Base-by-base conservation (phyloP, 2,329 filamentous ascomycete species). In the Raffaelea albimanens region DNA sequence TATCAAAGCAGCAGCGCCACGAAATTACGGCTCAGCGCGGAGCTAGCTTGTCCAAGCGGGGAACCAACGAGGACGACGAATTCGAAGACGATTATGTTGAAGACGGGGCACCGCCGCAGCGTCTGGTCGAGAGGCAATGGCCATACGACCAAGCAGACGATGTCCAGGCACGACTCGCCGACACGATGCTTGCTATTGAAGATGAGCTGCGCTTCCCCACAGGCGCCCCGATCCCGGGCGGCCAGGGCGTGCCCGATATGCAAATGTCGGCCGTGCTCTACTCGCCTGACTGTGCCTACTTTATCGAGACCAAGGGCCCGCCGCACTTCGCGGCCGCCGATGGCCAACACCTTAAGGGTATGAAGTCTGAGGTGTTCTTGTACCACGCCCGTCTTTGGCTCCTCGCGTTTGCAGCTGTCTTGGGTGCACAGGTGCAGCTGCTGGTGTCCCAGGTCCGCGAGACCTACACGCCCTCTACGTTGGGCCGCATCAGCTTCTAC, bases 271-370 rank as follows among this genome's bases (percentile, higher is more conserved):
- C 76, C 5, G 70, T 84, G 20, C 67, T 83, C 18, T 84, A 79
- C 63, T 85, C 82, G 11, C 82, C 82, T 1, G 82, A 85, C 59
- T 85, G 82, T 56, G 76, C 72, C 4, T 83, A 78, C 61, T 81
- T 83, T 51, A 65, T 85, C 31, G 78, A 83, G 56, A 76, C 76
- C 14, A 80, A 78, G 56, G 82, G 82, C 0, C 77, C 80, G 2
- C 80, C 80, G 0, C 64, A 68, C 14, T 80, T 70, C 50, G 58
- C 75, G 0, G 65, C 70, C 0, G 61, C 61, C 5, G 73, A 79
- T 29, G 72, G 71, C 1, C 63, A 72, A 49, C 80, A 84, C 57
- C 66, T 84, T 4, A 59, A 69, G 1, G 80, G 80, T 9, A 68
- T 76, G 56, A 85, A 83, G 58, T 70, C 76, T 43, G 80, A 83